A percentile compares a stretch with the other conserved stretches of the same genome.
Evolutionary conservation across 305 asterid species (phyloP).

Genomic region (Solanum hybrid): DNA sequence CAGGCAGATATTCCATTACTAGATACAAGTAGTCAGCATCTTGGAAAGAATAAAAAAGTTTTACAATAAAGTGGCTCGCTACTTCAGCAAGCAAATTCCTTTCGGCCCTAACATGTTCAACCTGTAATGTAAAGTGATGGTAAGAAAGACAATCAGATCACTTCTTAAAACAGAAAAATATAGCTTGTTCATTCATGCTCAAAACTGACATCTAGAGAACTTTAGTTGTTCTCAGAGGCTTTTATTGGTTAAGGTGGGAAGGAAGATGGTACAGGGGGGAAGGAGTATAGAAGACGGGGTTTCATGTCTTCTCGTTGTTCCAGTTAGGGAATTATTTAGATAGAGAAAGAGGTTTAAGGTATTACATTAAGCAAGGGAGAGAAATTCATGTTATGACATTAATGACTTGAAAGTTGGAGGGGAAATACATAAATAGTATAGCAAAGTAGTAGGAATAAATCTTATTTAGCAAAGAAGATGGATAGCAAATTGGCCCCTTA

Average conservation of each 20-base stretch:
- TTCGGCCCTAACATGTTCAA: conserved; percentile 79
- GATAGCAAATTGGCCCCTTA: not conserved
- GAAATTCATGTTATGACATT: not conserved
- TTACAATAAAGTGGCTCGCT: conserved; percentile 63
- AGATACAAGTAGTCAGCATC: conserved; percentile 80
- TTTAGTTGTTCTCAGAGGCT: not conserved
- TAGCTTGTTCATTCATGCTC: not conserved
- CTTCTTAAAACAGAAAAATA: not conserved
- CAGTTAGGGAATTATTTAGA: not conserved
- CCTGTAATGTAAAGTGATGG: conserved; percentile 27
- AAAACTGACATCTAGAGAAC: not conserved
- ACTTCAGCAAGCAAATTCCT: conserved; percentile 89
- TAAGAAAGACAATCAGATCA: not conserved
- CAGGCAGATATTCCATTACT: conserved; percentile 86
- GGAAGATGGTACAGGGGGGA: not conserved
- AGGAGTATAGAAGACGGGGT: not conserved
- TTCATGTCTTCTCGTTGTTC: not conserved
- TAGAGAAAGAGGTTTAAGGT: not conserved
- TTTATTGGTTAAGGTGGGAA: not conserved
- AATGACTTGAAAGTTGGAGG: not conserved
- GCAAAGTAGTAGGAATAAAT: not conserved
- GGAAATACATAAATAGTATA: not conserved
- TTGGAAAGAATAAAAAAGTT: conserved; percentile 80
- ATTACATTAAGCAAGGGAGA: not conserved
- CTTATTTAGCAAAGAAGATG: not conserved